These are phyloP conservation scores for Mortierella sp. DNA, from an alignment of 371 early-diverging fungal species.

Conservation along the genomic window DNA sequence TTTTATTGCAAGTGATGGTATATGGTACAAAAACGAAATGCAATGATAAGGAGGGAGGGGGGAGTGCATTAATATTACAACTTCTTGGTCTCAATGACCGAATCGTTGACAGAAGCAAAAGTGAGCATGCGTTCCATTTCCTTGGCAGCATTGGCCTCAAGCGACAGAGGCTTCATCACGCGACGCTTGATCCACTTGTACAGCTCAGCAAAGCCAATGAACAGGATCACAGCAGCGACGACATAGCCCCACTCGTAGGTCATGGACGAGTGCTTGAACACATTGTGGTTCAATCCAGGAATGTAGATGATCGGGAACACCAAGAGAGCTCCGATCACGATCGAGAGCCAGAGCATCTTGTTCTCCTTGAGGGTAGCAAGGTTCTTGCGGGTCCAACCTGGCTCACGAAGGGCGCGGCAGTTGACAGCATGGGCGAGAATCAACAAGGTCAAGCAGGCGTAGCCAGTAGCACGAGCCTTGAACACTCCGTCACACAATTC, in stretches of 20 bases:
- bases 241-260: conserved; percentile 85
- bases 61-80: too few relatives aligned
- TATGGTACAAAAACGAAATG: too few relatives aligned
- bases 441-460: conserved; percentile 71
- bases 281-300: conserved; percentile 70
- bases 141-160: conserved; percentile 9
- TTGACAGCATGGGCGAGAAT: conserved; percentile 78
- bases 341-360: conserved; percentile 64
- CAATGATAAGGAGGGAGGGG: too few relatives aligned
- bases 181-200: conserved; percentile 55
- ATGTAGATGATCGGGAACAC: conserved; percentile 75
- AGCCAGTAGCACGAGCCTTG: conserved; percentile 80
- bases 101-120: conserved; percentile 17
- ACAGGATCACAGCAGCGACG: conserved; percentile 64
- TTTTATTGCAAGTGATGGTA: too few relatives aligned
- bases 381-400: conserved; percentile 66
- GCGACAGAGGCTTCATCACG: conserved; percentile 33
- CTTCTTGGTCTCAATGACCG: conserved; percentile 20
- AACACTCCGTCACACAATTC: conserved; percentile 72
- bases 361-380: conserved; percentile 62
- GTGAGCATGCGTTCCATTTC: conserved; percentile 43
- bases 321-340: conserved; percentile 63
- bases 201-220: conserved; percentile 68
- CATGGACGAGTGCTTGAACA: conserved; percentile 72
- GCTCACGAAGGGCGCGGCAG: conserved; percentile 73